phyloP scores from a whole-genome alignment of 345 rosid genomes.

The Excoecaria agallocha region DNA sequence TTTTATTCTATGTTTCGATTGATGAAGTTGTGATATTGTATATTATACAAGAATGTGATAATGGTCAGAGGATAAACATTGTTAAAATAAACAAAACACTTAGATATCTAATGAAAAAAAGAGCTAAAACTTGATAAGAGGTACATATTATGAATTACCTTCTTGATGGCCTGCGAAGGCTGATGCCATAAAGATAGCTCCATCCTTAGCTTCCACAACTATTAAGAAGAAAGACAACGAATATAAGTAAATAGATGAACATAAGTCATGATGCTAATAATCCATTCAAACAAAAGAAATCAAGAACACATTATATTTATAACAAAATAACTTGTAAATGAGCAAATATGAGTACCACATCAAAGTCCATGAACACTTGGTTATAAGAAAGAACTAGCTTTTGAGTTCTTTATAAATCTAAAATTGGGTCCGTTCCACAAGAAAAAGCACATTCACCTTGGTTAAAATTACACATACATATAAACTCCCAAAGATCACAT shows the following conservation, averaged over 20 bases:
- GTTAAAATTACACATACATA: too few species aligned
- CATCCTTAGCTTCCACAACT: slow-evolving; percentile 79
- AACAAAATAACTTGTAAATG: not conserved
- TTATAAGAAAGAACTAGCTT: not conserved
- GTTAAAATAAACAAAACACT: not conserved
- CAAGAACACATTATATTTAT: not conserved
- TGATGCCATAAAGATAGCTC: slow-evolving; percentile 76
- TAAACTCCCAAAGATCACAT: not conserved
- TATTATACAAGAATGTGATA: not conserved
- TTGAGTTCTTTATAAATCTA: not conserved
- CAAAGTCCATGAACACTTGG: too few species aligned
- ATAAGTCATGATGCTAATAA: not conserved
- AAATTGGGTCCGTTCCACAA: not conserved
- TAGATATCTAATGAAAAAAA: not conserved
- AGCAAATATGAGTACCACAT: too few species aligned
- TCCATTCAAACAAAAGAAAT: not conserved
- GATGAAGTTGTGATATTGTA: too few species aligned
- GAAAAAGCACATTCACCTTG: not conserved
- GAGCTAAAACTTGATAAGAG: not conserved
- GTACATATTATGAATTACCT: slow-evolving; percentile 42
- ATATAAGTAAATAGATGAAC: not conserved
- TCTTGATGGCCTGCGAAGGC: slow-evolving; percentile 86
- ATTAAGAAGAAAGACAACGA: not conserved
- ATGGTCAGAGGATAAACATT: not conserved
- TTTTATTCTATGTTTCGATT: too few species aligned